Evolutionary conservation across 768 basidiomycete genomes (phyloP).

Genomic region (Piloderma croceum): DNA sequence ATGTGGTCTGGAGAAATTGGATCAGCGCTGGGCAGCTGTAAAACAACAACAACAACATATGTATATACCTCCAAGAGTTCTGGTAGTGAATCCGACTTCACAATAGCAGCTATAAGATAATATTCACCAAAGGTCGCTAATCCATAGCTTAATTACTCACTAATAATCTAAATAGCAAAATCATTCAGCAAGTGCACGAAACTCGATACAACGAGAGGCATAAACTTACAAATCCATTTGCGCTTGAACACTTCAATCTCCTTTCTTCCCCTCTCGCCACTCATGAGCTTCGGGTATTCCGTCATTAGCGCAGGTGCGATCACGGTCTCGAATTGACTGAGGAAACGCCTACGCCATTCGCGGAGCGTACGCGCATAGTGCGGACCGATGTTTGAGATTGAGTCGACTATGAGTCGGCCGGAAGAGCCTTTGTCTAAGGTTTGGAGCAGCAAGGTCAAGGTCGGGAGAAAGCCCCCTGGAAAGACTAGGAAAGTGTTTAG

Average conservation of each 20-base stretch:
- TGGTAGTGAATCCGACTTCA: slow-evolving; percentile 66
- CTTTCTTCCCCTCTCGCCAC: slow-evolving; percentile 32
- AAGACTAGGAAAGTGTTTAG: slow-evolving; percentile 39
- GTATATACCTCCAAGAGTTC: slow-evolving; percentile 54
- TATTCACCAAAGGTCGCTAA: background rate
- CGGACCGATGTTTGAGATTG: slow-evolving; percentile 64
- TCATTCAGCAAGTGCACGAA: slow-evolving; percentile 2
- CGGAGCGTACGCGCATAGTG: slow-evolving; percentile 77
- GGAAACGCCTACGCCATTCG: slow-evolving; percentile 67
- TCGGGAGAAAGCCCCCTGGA: slow-evolving; percentile 67
- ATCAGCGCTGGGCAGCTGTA: background rate
- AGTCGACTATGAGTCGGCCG: slow-evolving; percentile 56
- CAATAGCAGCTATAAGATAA: slow-evolving; percentile 51
- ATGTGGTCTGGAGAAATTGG: slow-evolving; percentile 46
- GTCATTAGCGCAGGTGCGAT: slow-evolving; percentile 54
- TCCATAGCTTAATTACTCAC: slow-evolving; percentile 22
- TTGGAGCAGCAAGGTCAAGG: slow-evolving; percentile 50
- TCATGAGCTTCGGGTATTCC: slow-evolving; percentile 57
- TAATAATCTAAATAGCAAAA: slow-evolving; percentile 33
- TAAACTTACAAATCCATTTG: slow-evolving; percentile 61
- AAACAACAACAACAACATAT: slow-evolving; percentile 1
- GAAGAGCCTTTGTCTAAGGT: slow-evolving; percentile 45
- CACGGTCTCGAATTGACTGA: slow-evolving; percentile 48
- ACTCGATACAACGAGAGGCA: background rate
- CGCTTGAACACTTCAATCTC: slow-evolving; percentile 72